Percentiles rank a stretch among this genome's conserved stretches.
Conservation (phyloP, 129 eudicot genomes). For the Logfia minima region DNA sequence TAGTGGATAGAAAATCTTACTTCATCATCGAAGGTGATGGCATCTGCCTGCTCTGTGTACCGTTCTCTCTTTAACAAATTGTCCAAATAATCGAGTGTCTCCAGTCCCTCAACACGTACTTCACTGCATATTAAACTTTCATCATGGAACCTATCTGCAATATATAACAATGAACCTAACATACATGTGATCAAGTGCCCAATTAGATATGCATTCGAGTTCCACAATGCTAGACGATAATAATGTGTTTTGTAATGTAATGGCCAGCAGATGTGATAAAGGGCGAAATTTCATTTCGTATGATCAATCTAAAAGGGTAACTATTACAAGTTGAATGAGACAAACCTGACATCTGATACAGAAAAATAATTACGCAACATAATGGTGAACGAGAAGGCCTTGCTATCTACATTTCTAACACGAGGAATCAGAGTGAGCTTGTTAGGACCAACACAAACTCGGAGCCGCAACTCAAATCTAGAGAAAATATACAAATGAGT, state of each 20-base stretch:
- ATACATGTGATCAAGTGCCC: conserved; percentile 1
- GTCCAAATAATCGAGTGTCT: conserved; percentile 86
- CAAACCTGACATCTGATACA: conserved; percentile 89
- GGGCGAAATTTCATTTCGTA: background rate
- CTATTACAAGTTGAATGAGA: conserved; percentile 15
- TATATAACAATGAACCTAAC: conserved; percentile 1
- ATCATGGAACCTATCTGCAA: conserved; percentile 36
- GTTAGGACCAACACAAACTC: conserved; percentile 55
- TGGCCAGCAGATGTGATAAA: background rate
- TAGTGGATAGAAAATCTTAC: conserved; percentile 33
- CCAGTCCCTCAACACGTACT: conserved; percentile 95
- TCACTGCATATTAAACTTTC: conserved; percentile 63
- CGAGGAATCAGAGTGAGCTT: conserved; percentile 84
- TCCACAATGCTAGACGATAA: background rate
- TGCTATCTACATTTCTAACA: conserved; percentile 72
- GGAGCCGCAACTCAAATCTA: conserved; percentile 86
- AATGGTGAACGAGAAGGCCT: conserved; percentile 68
- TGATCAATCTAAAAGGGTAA: conserved; percentile 9
- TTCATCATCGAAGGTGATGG: conserved; percentile 85
- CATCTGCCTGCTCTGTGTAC: conserved; percentile 92
- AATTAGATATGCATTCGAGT: background rate
- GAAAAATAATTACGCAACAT: conserved; percentile 74
- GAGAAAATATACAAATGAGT: conserved; percentile 22
- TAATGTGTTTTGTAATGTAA: background rate
- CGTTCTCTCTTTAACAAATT: conserved; percentile 53